phyloP scores from a whole-genome alignment of 139 green algal species.

The Closterium sp. region DNA sequence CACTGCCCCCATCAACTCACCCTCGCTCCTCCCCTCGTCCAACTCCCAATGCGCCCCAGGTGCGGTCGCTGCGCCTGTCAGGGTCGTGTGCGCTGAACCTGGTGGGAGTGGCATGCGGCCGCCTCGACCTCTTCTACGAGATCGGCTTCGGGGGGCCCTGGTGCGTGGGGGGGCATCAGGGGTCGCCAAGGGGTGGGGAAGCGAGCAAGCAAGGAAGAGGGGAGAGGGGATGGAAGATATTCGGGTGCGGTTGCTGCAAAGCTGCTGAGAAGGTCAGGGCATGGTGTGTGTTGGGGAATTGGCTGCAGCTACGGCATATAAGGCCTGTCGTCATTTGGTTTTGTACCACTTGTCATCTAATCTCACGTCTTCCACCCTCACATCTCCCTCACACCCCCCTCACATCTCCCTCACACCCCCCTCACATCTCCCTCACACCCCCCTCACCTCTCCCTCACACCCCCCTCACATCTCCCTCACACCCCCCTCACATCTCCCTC shows the following conservation, averaged over 20 bases:
- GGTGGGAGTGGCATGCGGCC: slow-evolving; percentile 61
- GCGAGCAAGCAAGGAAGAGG: neutral
- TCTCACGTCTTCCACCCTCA: no score
- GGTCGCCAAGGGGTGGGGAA: neutral
- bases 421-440: slow-evolving; percentile 4
- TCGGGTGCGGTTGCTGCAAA: neutral
- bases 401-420: no score
- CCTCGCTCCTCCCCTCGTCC: neutral
- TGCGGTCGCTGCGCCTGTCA: slow-evolving; percentile 70
- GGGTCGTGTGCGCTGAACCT: slow-evolving; percentile 88
- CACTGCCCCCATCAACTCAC: neutral
- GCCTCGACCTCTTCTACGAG: slow-evolving; percentile 93
- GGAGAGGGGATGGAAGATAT: neutral
- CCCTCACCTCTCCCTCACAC: neutral
- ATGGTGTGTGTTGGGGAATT: no score
- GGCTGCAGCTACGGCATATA: no score
- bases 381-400: no score
- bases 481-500: neutral
- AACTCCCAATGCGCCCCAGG: slow-evolving; percentile 16
- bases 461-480: neutral
- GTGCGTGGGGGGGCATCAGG: slow-evolving; percentile 19
- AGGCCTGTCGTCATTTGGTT: no score
- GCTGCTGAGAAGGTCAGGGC: no score
- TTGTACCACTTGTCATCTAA: no score
- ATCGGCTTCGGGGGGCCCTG: slow-evolving; percentile 83